These are phyloP conservation scores for Phlegmacium glaucopus DNA, from an alignment of 768 basidiomycete genomes.

Conservation along the genomic window DNA sequence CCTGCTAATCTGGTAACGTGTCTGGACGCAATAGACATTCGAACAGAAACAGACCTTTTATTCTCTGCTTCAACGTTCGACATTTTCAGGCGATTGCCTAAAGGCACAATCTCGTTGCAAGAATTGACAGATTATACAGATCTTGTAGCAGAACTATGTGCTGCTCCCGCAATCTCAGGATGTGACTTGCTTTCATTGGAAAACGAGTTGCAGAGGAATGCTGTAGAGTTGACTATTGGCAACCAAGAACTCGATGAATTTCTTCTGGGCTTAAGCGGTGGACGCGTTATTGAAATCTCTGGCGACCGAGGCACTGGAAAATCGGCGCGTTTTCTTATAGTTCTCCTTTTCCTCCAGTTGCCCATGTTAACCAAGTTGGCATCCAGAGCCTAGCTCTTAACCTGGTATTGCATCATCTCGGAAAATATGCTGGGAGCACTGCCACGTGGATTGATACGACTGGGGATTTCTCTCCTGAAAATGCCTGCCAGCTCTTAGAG, in stretches of 20 bases:
- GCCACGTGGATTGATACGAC: slow-evolving; percentile 73
- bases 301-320: slow-evolving; percentile 66
- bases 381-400: slow-evolving; percentile 59
- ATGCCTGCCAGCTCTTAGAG: slow-evolving; percentile 36
- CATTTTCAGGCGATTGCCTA: slow-evolving; percentile 48
- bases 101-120: slow-evolving; percentile 42
- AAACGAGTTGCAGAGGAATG: slow-evolving; percentile 12
- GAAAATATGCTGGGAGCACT: slow-evolving; percentile 27
- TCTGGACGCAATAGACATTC: slow-evolving; percentile 47
- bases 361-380: not conserved
- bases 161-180: slow-evolving; percentile 40
- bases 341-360: too few species aligned
- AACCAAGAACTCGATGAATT: slow-evolving; percentile 49
- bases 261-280: slow-evolving; percentile 45
- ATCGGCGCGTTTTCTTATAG: slow-evolving; percentile 44
- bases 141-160: slow-evolving; percentile 37
- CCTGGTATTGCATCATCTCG: slow-evolving; percentile 52
- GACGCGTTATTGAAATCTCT: slow-evolving; percentile 63
- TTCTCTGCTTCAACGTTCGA: slow-evolving; percentile 46
- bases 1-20: slow-evolving; percentile 40
- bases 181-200: slow-evolving; percentile 23
- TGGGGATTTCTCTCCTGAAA: slow-evolving; percentile 59
- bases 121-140: slow-evolving; percentile 42
- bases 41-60: slow-evolving; percentile 56
- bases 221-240: slow-evolving; percentile 31